Evolutionary conservation across 495 filamentous ascomycete genomes (phyloP).

Genomic region (Neurospora sp.): DNA sequence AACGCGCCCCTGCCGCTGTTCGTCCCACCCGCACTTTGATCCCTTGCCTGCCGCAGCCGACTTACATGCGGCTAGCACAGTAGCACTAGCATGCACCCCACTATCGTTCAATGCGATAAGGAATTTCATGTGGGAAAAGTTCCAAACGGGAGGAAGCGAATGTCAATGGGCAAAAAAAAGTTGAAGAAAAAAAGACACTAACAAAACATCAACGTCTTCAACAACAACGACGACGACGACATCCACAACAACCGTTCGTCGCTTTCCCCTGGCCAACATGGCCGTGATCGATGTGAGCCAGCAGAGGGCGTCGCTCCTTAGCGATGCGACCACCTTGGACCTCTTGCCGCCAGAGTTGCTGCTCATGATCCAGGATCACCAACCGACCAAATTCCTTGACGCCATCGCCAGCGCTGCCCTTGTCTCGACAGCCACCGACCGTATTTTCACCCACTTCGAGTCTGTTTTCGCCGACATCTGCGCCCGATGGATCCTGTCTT

Average conservation of each 20-base stretch:
- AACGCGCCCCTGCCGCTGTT: background rate
- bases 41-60: background rate
- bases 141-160: background rate
- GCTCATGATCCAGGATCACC: constrained; percentile 51
- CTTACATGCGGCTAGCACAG: background rate
- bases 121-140: background rate
- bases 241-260: constrained; percentile 3
- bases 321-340: constrained; percentile 32
- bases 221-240: background rate
- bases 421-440: constrained; percentile 51
- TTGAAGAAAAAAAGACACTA: constrained; percentile 2
- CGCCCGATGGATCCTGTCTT: constrained; percentile 55
- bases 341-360: constrained; percentile 56
- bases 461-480: constrained; percentile 67
- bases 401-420: constrained; percentile 57
- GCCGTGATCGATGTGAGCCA: constrained; percentile 32
- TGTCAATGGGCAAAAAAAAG: constrained; percentile 19
- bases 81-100: background rate
- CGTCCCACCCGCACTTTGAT: background rate
- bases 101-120: background rate
- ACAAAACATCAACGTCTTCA: constrained; percentile 17
- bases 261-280: constrained; percentile 18
- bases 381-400: constrained; percentile 56
- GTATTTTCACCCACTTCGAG: constrained; percentile 60
- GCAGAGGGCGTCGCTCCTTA: constrained; percentile 29